Percentiles rank a stretch among this genome's conserved stretches.
Conservation (phyloP, 1,284 basidiomycete genomes). For the Apiotrichum gamsii region DNA sequence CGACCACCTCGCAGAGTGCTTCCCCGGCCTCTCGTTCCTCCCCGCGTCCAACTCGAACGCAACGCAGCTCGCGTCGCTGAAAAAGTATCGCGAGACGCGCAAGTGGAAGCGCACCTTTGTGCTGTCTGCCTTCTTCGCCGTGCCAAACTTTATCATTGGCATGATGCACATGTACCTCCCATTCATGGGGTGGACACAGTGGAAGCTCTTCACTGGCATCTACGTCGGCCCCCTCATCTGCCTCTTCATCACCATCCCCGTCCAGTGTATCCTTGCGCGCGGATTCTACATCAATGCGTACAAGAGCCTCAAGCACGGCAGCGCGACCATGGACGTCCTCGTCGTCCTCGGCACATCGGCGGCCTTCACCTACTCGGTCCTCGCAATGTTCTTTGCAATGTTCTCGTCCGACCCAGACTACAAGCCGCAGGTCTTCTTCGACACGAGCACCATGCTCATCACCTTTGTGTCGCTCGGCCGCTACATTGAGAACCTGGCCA, state of each 20-base stretch:
- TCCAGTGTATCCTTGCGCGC: conserved; percentile 84
- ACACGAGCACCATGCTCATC: conserved; percentile 98
- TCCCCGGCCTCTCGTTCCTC: conserved; percentile 43
- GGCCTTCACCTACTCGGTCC: conserved; percentile 83
- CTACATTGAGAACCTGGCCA: conserved; percentile 92
- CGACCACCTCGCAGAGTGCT: conserved; percentile 67
- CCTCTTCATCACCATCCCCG: conserved; percentile 77
- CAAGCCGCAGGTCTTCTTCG: conserved; percentile 89
- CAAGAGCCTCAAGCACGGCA: conserved; percentile 81
- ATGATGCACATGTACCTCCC: conserved; percentile 69
- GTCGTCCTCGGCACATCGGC: conserved; percentile 92
- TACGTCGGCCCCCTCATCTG: conserved; percentile 80
- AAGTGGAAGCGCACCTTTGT: conserved; percentile 82
- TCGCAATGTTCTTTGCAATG: conserved; percentile 62
- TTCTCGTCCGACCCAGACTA: conserved; percentile 56
- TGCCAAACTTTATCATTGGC: conserved; percentile 86
- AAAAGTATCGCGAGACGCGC: conserved; percentile 82
- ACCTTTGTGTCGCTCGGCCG: conserved; percentile 94
- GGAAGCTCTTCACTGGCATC: conserved; percentile 56
- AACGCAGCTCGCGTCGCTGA: conserved; percentile 84
- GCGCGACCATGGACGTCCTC: conserved; percentile 86
- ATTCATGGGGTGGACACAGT: conserved; percentile 45
- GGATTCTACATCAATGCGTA: conserved; percentile 85
- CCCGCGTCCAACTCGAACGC: conserved; percentile 38
- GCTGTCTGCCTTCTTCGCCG: conserved; percentile 68